A percentile compares a stretch with the other conserved stretches of the same genome.
These are phyloP conservation scores for Annulohypoxylon moriforme DNA, from an alignment of 495 filamentous ascomycete genomes.

Conservation along the genomic window DNA sequence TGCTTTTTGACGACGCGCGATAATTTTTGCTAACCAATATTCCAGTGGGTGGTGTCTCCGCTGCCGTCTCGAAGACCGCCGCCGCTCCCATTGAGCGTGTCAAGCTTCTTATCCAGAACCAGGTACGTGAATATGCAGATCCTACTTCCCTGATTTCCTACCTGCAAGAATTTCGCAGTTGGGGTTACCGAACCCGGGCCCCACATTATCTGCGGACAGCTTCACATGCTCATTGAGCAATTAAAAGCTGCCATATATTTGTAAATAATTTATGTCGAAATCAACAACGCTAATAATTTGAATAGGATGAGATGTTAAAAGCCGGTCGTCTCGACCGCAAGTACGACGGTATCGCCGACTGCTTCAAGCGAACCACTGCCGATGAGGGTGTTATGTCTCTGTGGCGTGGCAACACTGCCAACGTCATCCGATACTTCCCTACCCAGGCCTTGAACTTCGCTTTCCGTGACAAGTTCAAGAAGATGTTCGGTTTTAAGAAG, in stretches of 20 bases:
- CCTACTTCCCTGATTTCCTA: neutral
- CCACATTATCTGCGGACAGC: constrained; percentile 24
- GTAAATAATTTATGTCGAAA: constrained; percentile 37
- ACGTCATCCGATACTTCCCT: constrained; percentile 99
- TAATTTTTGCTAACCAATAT: constrained; percentile 42
- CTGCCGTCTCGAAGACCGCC: constrained; percentile 99
- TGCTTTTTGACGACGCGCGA: constrained; percentile 29
- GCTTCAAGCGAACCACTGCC: constrained; percentile 88
- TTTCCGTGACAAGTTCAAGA: constrained; percentile 99
- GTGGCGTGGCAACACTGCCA: constrained; percentile 99
- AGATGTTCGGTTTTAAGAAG: constrained; percentile 99
- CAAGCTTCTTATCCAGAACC: constrained; percentile 99
- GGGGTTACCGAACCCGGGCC: constrained; percentile 1
- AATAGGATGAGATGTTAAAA: constrained; percentile 99
- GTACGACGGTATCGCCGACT: constrained; percentile 93
- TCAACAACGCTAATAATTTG: constrained; percentile 35
- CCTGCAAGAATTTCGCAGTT: constrained; percentile 18
- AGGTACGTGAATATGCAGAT: constrained; percentile 71
- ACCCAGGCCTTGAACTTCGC: constrained; percentile 99
- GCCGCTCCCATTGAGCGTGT: constrained; percentile 99
- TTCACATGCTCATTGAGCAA: constrained; percentile 14
- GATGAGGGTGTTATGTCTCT: constrained; percentile 87
- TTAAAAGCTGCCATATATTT: constrained; percentile 22
- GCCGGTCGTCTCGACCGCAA: constrained; percentile 96
- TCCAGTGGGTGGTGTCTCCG: constrained; percentile 98